Base-by-base conservation (phyloP, 2,329 filamentous ascomycete species). In the Stemphylium beticola region DNA sequence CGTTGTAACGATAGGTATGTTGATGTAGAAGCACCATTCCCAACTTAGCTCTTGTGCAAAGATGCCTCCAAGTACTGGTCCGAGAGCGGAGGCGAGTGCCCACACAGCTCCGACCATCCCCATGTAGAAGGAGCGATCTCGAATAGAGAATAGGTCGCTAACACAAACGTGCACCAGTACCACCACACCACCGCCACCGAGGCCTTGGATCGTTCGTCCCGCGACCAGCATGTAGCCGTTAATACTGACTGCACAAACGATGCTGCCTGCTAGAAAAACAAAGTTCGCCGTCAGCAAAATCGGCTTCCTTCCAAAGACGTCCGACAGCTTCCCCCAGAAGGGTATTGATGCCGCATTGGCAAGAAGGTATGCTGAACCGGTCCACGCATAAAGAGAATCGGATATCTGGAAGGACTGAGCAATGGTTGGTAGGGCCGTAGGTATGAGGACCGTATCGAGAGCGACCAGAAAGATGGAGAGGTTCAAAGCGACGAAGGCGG, bases 351-450 rank as follows among this genome's bases (percentile, higher is more conserved):
- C 72, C 5, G 73, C 74, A 34, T 76, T 75, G 15, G 72, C 64
- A 31, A 77, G 70, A 3, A 77, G 65, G 41, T 76, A 77, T 3
- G 73, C 67, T 1, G 74, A 77, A 1, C 90, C 90, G 50, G 92
- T 88, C 91, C 90, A 93, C 26, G 86, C 85, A 73, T 91, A 93
- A n/a, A 89, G 87, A 3, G 83, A 79, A 7, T 85, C 85, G 2
- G 88, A 88, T 9, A 75, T 64, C 37, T 86, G 72, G 59, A 93
- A 85, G 50, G 88, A 80, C 26, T 74, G 76, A 2, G 84, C 81
- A 53, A 91, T 90, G 12, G 85, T 85, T 0, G 87, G 87, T 6
- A 90, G 78, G 7, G 87, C 85, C 0, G 87, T 89, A 7, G 87
- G 83, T 58, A 87, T 79, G 62, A 87, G 83, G 11, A 86, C 88